Conservation (phyloP, 768 basidiomycete genomes). For the Paxillus rubicundulus region DNA sequence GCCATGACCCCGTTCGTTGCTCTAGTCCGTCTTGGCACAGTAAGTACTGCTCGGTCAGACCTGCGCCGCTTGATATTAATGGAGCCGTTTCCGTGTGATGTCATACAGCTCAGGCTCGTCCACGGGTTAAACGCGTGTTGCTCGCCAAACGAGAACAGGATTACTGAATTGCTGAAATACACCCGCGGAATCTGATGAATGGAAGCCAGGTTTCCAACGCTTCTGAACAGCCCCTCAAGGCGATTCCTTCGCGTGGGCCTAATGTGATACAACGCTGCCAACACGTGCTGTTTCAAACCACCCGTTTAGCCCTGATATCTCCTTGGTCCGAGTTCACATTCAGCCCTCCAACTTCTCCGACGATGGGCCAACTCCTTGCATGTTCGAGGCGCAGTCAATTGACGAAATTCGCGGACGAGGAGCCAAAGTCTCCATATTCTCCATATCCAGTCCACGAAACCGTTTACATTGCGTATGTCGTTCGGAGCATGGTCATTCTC, state of each 20-base stretch:
- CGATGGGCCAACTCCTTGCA: constrained; percentile 30
- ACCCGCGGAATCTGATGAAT: constrained; percentile 12
- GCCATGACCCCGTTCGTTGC: constrained; percentile 4
- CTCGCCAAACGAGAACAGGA: constrained; percentile 11
- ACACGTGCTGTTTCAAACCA: constrained; percentile 31
- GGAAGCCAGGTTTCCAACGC: constrained; percentile 15
- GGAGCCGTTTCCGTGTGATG: neutral
- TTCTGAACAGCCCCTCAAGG: constrained; percentile 28
- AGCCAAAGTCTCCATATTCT: constrained; percentile 19
- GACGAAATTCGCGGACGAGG: constrained; percentile 25
- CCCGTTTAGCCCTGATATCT: constrained; percentile 26
- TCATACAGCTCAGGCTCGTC: constrained; percentile 3
- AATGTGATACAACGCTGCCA: constrained; percentile 28
- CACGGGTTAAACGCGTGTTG: constrained; percentile 22
- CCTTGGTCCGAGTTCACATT: constrained; percentile 13
- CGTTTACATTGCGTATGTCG: constrained; percentile 28
- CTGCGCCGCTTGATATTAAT: constrained; percentile 2
- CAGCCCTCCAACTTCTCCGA: constrained; percentile 15
- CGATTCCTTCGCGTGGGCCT: constrained; percentile 21
- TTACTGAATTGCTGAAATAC: constrained; percentile 14
- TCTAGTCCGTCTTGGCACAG: constrained; percentile 3
- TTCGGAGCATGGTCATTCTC: neutral
- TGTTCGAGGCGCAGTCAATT: constrained; percentile 26
- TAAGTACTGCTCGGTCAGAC: neutral
- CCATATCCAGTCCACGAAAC: constrained; percentile 22